Percentiles rank a stretch among this genome's conserved stretches.
phyloP scores from a whole-genome alignment of 2,329 filamentous ascomycete genomes.

The Juglanconis juglandina region DNA sequence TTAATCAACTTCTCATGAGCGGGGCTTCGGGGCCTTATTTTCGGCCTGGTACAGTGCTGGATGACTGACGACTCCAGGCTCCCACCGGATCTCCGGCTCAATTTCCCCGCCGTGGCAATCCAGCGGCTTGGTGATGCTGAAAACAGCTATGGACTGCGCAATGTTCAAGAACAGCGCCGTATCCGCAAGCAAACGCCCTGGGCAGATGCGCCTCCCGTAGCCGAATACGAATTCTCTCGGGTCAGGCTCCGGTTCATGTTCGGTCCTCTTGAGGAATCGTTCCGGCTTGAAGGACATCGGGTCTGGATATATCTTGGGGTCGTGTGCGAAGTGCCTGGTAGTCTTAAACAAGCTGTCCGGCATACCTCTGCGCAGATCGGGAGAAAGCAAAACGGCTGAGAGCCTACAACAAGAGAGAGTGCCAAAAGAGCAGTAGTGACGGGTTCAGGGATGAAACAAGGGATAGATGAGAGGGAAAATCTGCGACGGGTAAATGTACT shows the following conservation, averaged over 20 bases:
- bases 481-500: not conserved
- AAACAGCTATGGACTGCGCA: conserved; percentile 38
- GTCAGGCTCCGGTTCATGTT: conserved; percentile 3
- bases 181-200: conserved; percentile 17
- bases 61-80: conserved; percentile 25
- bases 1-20: conserved; percentile 25
- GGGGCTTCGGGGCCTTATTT: conserved; percentile 24
- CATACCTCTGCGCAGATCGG: not conserved
- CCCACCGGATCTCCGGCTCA: conserved; percentile 17
- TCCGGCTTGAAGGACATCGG: conserved; percentile 18
- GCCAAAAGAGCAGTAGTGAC: not conserved
- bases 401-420: not conserved
- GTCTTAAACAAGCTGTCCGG: not conserved
- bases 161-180: conserved; percentile 17
- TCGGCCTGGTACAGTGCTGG: conserved; percentile 22
- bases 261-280: conserved; percentile 16
- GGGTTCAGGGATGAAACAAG: not conserved
- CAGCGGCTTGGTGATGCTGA: conserved; percentile 36
- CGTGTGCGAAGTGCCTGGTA: conserved; percentile 24
- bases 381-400: too few relatives aligned
- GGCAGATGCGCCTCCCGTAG: conserved; percentile 18
- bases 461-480: not conserved
- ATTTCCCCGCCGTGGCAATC: conserved; percentile 35
- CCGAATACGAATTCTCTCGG: conserved; percentile 15
- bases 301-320: conserved; percentile 12